Evolutionary conservation across 495 filamentous ascomycete species (phyloP).

Genomic region (Cladorrhinum samala): DNA sequence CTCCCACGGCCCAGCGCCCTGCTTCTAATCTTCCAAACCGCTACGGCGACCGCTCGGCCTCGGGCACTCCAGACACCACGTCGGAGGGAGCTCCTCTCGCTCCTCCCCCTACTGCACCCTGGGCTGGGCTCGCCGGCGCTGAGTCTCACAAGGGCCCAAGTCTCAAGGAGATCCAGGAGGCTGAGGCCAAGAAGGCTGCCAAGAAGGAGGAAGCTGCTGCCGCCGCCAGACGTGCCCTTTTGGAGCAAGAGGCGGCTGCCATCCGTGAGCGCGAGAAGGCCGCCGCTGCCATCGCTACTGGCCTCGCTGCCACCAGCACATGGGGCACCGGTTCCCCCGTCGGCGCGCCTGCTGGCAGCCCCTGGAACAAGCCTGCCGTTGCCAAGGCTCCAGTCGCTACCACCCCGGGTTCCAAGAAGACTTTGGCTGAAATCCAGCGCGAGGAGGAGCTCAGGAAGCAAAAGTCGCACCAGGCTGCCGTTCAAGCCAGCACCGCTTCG

Average conservation of each 20-base stretch:
- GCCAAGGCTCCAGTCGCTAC: slow-evolving; percentile 36
- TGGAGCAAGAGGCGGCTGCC: slow-evolving; percentile 67
- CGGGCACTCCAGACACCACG: slow-evolving; percentile 59
- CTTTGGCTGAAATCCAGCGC: slow-evolving; percentile 90
- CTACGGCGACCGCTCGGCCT: slow-evolving; percentile 63
- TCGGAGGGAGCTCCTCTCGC: slow-evolving; percentile 34
- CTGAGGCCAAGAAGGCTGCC: slow-evolving; percentile 89
- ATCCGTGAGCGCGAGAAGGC: slow-evolving; percentile 54
- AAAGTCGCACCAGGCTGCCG: slow-evolving; percentile 51
- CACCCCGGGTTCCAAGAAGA: slow-evolving; percentile 64
- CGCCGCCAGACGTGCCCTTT: slow-evolving; percentile 65
- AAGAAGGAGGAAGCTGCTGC: slow-evolving; percentile 79
- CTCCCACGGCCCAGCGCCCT: slow-evolving; percentile 78
- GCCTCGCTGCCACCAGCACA: slow-evolving; percentile 80
- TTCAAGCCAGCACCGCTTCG: slow-evolving; percentile 44
- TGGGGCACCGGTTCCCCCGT: slow-evolving; percentile 78
- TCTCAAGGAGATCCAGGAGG: slow-evolving; percentile 93
- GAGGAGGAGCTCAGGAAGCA: slow-evolving; percentile 91
- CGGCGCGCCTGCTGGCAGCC: slow-evolving; percentile 44
- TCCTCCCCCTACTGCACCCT: slow-evolving; percentile 73
- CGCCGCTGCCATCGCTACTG: slow-evolving; percentile 55
- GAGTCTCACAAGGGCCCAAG: slow-evolving; percentile 83
- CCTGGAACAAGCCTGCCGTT: slow-evolving; percentile 54
- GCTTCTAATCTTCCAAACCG: slow-evolving; percentile 78
- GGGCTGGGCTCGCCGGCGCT: slow-evolving; percentile 72